phyloP scores from a whole-genome alignment of 1,139 yeast genomes.

The Saccharomyces hybrid region DNA sequence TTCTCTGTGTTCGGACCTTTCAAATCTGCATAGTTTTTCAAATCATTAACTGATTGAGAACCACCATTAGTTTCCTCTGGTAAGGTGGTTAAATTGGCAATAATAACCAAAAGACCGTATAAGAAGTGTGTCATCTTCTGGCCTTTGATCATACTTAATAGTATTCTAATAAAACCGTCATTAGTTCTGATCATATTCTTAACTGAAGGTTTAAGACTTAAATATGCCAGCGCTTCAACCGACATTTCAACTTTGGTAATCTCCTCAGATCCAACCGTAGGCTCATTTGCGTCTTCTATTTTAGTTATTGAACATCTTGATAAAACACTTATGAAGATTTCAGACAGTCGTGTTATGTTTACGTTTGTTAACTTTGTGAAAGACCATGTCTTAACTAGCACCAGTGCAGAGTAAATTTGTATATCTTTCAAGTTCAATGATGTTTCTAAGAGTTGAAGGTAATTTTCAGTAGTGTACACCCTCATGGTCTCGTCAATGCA shows the following conservation, averaged over 20 bases:
- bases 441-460: conserved; percentile 18
- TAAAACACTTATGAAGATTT: conserved; percentile 13
- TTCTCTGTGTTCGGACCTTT: conserved; percentile 10
- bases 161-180: conserved; percentile 12
- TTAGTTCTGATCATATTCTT: conserved; percentile 19
- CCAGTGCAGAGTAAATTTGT: conserved; percentile 21
- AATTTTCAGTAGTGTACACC: conserved; percentile 24
- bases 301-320: background rate
- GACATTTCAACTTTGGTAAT: conserved; percentile 11
- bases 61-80: conserved; percentile 13
- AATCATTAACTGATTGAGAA: conserved; percentile 17
- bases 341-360: conserved; percentile 16
- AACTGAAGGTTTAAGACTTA: conserved; percentile 25
- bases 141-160: conserved; percentile 11
- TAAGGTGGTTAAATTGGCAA: conserved; percentile 23
- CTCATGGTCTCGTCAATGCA: conserved; percentile 30
- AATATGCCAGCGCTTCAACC: conserved; percentile 31
- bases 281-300: background rate
- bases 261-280: conserved; percentile 2
- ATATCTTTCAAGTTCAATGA: conserved; percentile 16
- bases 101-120: conserved; percentile 25
- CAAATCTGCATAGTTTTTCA: conserved; percentile 21
- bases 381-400: conserved; percentile 30
- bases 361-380: conserved; percentile 24
- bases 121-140: conserved; percentile 3